phyloP scores from a whole-genome alignment of 495 filamentous ascomycete species.

The Astrothelium macrocarpum region DNA sequence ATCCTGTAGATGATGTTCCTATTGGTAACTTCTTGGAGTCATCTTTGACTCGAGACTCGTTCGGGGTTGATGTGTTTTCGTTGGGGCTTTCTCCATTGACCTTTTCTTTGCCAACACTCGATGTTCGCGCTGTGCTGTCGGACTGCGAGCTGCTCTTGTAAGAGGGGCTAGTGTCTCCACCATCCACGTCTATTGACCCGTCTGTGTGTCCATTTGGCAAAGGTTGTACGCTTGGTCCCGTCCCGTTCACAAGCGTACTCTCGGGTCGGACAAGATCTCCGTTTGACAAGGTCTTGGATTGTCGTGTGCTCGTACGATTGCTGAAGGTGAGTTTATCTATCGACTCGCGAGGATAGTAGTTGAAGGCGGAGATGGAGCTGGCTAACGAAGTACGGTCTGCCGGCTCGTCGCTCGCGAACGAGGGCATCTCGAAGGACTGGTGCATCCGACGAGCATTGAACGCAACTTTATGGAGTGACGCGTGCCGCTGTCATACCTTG shows the following conservation, averaged over 20 bases:
- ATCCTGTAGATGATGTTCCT: conserved; percentile 15
- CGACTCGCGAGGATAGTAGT: conserved; percentile 29
- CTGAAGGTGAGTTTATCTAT: conserved; percentile 21
- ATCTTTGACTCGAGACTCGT: conserved; percentile 2
- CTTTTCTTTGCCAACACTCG: background rate
- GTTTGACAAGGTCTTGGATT: conserved; percentile 12
- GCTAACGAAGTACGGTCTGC: conserved; percentile 32
- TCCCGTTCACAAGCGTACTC: conserved; percentile 8
- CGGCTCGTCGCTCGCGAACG: conserved; percentile 44
- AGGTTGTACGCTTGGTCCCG: conserved; percentile 28
- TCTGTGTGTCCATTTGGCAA: conserved; percentile 39
- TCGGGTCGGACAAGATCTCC: conserved; percentile 12
- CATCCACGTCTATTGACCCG: conserved; percentile 33
- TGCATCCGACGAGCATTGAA: conserved; percentile 8
- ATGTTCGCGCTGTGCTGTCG: background rate
- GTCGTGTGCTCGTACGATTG: conserved; percentile 16
- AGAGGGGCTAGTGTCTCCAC: conserved; percentile 23
- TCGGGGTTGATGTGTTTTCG: background rate
- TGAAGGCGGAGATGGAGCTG: conserved; percentile 30
- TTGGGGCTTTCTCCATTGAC: background rate
- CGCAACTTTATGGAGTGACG: background rate
- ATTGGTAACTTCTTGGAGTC: conserved; percentile 12
- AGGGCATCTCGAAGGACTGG: conserved; percentile 40
- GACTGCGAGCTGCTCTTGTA: conserved; percentile 1
- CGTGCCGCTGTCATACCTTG: background rate